These are phyloP conservation scores for Achlya hypogyna DNA, from an alignment of 352 stramenopile species.

Conservation along the genomic window DNA sequence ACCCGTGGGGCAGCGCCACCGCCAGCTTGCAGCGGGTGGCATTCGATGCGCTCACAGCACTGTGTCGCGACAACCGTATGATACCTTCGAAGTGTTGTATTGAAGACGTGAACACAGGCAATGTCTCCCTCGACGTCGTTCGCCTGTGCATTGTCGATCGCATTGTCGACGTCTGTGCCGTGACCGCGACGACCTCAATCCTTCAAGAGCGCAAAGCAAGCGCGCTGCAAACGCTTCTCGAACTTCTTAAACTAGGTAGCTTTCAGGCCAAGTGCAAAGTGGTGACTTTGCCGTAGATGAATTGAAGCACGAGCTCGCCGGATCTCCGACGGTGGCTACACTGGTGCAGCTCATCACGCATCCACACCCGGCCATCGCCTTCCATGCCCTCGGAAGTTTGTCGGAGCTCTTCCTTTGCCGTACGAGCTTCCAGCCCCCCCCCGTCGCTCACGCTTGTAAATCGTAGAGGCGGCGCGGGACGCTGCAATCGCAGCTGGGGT, in stretches of 20 bases:
- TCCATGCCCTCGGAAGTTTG: slow-evolving; percentile 4
- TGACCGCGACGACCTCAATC: background rate
- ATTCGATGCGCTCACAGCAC: slow-evolving; percentile 10
- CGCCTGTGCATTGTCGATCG: background rate
- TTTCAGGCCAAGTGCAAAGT: background rate
- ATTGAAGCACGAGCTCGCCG: background rate
- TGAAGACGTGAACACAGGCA: background rate
- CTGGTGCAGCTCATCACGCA: slow-evolving; percentile 9
- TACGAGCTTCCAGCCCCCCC: background rate
- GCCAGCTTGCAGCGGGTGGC: slow-evolving; percentile 7
- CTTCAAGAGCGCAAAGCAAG: slow-evolving; percentile 15
- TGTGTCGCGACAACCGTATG: slow-evolving; percentile 13
- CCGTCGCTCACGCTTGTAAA: background rate
- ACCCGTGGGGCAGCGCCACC: too few relatives aligned
- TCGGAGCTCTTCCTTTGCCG: slow-evolving; percentile 10
- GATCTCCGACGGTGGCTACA: background rate
- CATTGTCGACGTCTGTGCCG: slow-evolving; percentile 9
- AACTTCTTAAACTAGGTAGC: slow-evolving; percentile 11
- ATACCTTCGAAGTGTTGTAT: background rate
- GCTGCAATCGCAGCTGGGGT: background rate
- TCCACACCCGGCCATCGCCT: slow-evolving; percentile 1
- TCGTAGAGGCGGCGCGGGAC: slow-evolving; percentile 8
- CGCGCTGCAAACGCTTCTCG: slow-evolving; percentile 3
- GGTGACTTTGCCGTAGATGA: background rate
- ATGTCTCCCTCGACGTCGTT: background rate